A percentile compares a stretch with the other conserved stretches of the same genome.
Evolutionary conservation across 2,329 filamentous ascomycete genomes (phyloP).

Genomic region (Monosporascus sp.): DNA sequence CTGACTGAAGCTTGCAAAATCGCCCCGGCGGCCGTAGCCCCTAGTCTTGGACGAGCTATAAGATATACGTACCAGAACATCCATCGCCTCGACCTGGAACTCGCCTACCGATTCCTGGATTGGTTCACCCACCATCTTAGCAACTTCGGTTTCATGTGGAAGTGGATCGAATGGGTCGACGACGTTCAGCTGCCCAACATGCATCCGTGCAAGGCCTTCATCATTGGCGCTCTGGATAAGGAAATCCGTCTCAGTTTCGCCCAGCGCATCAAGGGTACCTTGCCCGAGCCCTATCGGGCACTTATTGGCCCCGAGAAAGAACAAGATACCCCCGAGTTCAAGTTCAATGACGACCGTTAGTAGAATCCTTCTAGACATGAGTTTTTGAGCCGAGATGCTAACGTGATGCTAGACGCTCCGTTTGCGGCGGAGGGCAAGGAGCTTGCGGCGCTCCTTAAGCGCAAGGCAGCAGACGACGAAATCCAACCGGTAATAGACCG

Average conservation of each 20-base stretch:
- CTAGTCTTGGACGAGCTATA: slow-evolving; percentile 87
- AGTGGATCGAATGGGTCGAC: slow-evolving; percentile 95
- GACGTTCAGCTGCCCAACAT: slow-evolving; percentile 73
- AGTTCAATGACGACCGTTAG: slow-evolving; percentile 72
- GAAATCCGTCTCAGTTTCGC: slow-evolving; percentile 96
- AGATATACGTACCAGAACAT: slow-evolving; percentile 82
- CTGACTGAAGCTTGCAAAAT: slow-evolving; percentile 95
- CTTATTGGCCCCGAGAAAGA: slow-evolving; percentile 85
- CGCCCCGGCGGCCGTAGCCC: slow-evolving; percentile 91
- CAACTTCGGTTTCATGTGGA: slow-evolving; percentile 99
- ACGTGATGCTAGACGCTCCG: slow-evolving; percentile 55
- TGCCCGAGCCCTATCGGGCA: slow-evolving; percentile 75
- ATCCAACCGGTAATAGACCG: slow-evolving; percentile 75
- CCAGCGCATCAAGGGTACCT: slow-evolving; percentile 88
- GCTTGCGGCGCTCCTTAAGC: slow-evolving; percentile 70
- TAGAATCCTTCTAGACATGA: slow-evolving; percentile 15
- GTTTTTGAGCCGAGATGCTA: slow-evolving; percentile 8
- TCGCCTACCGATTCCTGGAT: slow-evolving; percentile 83
- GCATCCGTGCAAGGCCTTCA: slow-evolving; percentile 89
- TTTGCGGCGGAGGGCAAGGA: slow-evolving; percentile 83
- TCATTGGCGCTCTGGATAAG: slow-evolving; percentile 85
- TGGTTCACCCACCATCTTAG: slow-evolving; percentile 98
- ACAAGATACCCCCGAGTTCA: slow-evolving; percentile 93
- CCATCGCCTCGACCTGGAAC: slow-evolving; percentile 78
- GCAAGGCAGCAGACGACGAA: slow-evolving; percentile 80